Evolutionary conservation across 768 basidiomycete genomes (phyloP).

Genomic region (Hemileccinum impolitum): DNA sequence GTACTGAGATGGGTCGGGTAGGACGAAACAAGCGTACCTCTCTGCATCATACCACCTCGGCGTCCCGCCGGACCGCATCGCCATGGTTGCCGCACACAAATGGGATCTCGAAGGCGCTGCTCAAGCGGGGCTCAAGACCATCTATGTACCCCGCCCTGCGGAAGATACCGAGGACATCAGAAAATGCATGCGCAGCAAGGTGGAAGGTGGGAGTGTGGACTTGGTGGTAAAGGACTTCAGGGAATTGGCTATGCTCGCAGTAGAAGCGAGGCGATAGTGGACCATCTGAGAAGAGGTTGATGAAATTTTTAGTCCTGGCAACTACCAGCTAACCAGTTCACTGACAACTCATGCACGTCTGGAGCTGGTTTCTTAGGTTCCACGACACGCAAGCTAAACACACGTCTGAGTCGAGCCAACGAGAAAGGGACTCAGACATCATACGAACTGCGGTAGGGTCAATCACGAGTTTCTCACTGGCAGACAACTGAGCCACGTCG

Average conservation of each 20-base stretch:
- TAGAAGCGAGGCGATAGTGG: constrained; percentile 10
- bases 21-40: constrained; percentile 48
- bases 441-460: too few species aligned
- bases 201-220: constrained; percentile 59
- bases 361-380: too few species aligned
- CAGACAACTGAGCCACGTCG: too few species aligned
- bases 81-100: constrained; percentile 65
- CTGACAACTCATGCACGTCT: too few species aligned
- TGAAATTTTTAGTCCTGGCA: too few species aligned
- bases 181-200: constrained; percentile 39
- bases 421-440: too few species aligned
- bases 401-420: too few species aligned
- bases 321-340: too few species aligned
- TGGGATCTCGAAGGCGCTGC: constrained; percentile 55
- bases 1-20: not conserved
- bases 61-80: constrained; percentile 43
- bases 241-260: constrained; percentile 40
- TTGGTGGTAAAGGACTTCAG: constrained; percentile 48
- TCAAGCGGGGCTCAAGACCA: constrained; percentile 49
- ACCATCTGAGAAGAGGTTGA: not conserved
- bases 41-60: constrained; percentile 47
- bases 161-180: constrained; percentile 37
- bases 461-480: too few species aligned
- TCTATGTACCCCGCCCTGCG: constrained; percentile 52
- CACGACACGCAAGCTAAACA: too few species aligned